Percentiles rank a stretch among this genome's conserved stretches.
These are phyloP conservation scores for Venustampulla echinocandica DNA, from an alignment of 495 filamentous ascomycete genomes.

Conservation along the genomic window DNA sequence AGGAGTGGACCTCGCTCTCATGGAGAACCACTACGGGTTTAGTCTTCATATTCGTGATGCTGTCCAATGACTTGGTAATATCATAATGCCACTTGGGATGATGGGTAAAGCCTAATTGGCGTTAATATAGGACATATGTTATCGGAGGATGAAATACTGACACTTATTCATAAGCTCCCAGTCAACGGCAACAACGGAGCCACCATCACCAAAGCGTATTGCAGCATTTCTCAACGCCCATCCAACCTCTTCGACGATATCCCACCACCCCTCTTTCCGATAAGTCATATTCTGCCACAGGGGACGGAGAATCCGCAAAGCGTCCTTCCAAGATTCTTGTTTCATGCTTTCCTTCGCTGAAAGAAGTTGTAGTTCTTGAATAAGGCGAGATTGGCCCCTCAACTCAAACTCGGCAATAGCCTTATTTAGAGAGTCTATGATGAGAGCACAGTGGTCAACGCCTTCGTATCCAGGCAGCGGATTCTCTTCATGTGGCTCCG, in stretches of 20 bases:
- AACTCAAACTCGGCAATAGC: constrained; percentile 53
- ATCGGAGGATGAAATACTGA: constrained; percentile 31
- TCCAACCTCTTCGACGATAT: constrained; percentile 60
- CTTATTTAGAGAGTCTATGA: constrained; percentile 49
- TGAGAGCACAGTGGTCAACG: constrained; percentile 55
- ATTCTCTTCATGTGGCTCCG: constrained; percentile 63
- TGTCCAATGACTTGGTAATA: constrained; percentile 59
- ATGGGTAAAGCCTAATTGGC: constrained; percentile 47
- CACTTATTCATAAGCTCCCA: constrained; percentile 72
- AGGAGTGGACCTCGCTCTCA: constrained; percentile 60
- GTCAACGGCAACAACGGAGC: constrained; percentile 63
- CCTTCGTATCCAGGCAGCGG: constrained; percentile 43
- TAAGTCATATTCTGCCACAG: constrained; percentile 67
- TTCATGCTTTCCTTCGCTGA: constrained; percentile 59
- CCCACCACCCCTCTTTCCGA: constrained; percentile 74
- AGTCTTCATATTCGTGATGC: constrained; percentile 36
- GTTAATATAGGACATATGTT: constrained; percentile 1
- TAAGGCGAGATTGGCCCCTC: constrained; percentile 37
- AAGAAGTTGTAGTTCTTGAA: constrained; percentile 61
- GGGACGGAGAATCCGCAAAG: constrained; percentile 57
- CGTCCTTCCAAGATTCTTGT: constrained; percentile 52
- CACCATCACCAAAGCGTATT: constrained; percentile 48
- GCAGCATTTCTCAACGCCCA: constrained; percentile 72
- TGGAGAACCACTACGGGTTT: constrained; percentile 58
- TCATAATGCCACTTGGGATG: constrained; percentile 61